Evolutionary conservation across 2,329 filamentous ascomycete species (phyloP).

Genomic region (Penicillium sp.): DNA sequence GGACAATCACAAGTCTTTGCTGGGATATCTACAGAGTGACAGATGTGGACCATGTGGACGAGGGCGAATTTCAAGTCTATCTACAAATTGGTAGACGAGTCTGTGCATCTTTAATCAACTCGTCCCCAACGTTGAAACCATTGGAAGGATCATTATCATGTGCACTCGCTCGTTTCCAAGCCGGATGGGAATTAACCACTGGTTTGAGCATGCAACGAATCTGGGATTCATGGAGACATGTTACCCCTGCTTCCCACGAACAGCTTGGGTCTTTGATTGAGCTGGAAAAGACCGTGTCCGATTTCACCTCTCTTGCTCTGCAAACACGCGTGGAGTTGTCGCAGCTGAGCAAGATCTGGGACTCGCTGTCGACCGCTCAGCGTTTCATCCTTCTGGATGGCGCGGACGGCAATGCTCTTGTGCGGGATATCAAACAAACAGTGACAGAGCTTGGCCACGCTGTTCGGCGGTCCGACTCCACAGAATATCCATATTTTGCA

Average conservation of each 20-base stretch:
- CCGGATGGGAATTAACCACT: constrained; percentile 72
- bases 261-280: constrained; percentile 42
- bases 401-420: constrained; percentile 40
- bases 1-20: constrained; percentile 49
- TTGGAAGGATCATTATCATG: constrained; percentile 34
- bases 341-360: constrained; percentile 40
- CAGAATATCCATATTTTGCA: constrained; percentile 48
- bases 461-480: constrained; percentile 34
- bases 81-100: constrained; percentile 47
- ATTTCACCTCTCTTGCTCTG: constrained; percentile 42
- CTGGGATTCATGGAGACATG: constrained; percentile 74
- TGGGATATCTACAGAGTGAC: constrained; percentile 54
- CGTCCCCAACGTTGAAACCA: constrained; percentile 28
- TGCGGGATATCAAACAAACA: constrained; percentile 43
- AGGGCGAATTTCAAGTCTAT: constrained; percentile 60
- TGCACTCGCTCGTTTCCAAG: constrained; percentile 62
- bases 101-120: constrained; percentile 37
- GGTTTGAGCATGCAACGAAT: constrained; percentile 79
- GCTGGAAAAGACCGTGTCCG: constrained; percentile 39
- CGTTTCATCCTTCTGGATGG: constrained; percentile 40
- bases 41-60: constrained; percentile 50
- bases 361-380: constrained; percentile 46
- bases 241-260: constrained; percentile 46
- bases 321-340: constrained; percentile 41
- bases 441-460: constrained; percentile 41